These are phyloP conservation scores for Penicillium rolfsii DNA, from an alignment of 2,329 filamentous ascomycete species.

Conservation along the genomic window DNA sequence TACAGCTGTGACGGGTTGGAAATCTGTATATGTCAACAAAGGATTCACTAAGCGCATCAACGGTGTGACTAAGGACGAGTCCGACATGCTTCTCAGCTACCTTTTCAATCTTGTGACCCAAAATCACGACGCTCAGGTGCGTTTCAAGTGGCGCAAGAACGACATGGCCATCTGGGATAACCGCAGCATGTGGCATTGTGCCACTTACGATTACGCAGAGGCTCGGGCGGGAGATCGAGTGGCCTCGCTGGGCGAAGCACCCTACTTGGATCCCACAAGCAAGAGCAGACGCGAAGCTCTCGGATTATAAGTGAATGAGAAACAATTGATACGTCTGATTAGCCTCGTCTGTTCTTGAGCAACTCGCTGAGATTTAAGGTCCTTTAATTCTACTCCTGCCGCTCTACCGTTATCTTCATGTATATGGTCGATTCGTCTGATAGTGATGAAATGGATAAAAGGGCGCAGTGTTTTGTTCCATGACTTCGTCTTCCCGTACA, in stretches of 20 bases:
- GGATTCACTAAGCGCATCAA: slow-evolving; percentile 39
- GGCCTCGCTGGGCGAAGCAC: slow-evolving; percentile 59
- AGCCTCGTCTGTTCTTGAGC: neutral
- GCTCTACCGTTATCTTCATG: neutral
- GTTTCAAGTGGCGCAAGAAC: slow-evolving; percentile 41
- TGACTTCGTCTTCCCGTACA: too few species aligned
- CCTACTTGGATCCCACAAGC: slow-evolving; percentile 55
- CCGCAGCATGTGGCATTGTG: slow-evolving; percentile 58
- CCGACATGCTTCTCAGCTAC: slow-evolving; percentile 37
- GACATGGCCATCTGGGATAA: slow-evolving; percentile 56
- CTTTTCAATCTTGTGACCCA: slow-evolving; percentile 44
- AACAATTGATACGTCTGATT: neutral
- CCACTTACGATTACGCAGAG: slow-evolving; percentile 56
- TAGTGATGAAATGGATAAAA: too few species aligned
- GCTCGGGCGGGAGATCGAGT: slow-evolving; percentile 54
- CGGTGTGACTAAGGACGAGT: slow-evolving; percentile 38
- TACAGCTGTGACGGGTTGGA: slow-evolving; percentile 40
- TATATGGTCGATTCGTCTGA: neutral
- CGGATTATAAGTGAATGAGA: neutral
- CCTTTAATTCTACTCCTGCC: neutral
- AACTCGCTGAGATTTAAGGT: neutral
- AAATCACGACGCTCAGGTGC: slow-evolving; percentile 49
- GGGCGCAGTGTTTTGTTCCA: too few species aligned
- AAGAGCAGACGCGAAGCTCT: slow-evolving; percentile 36
- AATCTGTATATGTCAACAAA: slow-evolving; percentile 41